Percentiles rank a stretch among this genome's conserved stretches.
Evolutionary conservation across 352 stramenopile genomes (phyloP).

Genomic region (Globisporangium carolinianum): DNA sequence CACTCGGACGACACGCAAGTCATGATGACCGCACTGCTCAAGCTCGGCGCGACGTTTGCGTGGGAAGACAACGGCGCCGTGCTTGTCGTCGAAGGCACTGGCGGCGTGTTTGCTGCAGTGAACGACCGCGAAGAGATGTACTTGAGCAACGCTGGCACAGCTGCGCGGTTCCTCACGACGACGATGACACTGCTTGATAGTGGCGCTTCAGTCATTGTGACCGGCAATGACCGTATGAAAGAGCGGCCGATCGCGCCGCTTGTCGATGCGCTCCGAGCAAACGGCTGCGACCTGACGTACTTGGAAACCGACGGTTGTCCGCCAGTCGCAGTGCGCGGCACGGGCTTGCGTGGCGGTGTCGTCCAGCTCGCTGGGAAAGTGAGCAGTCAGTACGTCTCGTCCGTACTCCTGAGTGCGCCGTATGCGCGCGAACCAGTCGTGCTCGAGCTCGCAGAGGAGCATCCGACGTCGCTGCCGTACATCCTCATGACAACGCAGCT

Average conservation of each 20-base stretch:
- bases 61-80: slow-evolving; percentile 75
- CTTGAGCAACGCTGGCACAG: slow-evolving; percentile 88
- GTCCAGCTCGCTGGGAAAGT: slow-evolving; percentile 91
- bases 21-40: slow-evolving; percentile 95
- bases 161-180: slow-evolving; percentile 93
- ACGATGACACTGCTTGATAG: slow-evolving; percentile 70
- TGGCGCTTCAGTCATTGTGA: slow-evolving; percentile 65
- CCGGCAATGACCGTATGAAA: slow-evolving; percentile 94
- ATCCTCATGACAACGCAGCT: slow-evolving; percentile 92
- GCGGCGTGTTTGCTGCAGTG: slow-evolving; percentile 48
- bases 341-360: slow-evolving; percentile 62
- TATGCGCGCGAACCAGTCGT: slow-evolving; percentile 72
- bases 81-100: slow-evolving; percentile 69
- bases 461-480: slow-evolving; percentile 96
- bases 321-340: slow-evolving; percentile 70
- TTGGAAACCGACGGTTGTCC: slow-evolving; percentile 55
- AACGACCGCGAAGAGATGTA: slow-evolving; percentile 60
- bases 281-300: slow-evolving; percentile 77
- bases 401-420: slow-evolving; percentile 93
- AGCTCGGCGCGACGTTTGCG: slow-evolving; percentile 80
- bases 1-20: slow-evolving; percentile 97
- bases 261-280: slow-evolving; percentile 90
- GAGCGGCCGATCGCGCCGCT: slow-evolving; percentile 95
- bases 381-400: slow-evolving; percentile 95
- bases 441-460: slow-evolving; percentile 92